A percentile compares a stretch with the other conserved stretches of the same genome.
Conservation (phyloP, 306 rosid genomes). For the Macrotyloma uniflorum region DNA sequence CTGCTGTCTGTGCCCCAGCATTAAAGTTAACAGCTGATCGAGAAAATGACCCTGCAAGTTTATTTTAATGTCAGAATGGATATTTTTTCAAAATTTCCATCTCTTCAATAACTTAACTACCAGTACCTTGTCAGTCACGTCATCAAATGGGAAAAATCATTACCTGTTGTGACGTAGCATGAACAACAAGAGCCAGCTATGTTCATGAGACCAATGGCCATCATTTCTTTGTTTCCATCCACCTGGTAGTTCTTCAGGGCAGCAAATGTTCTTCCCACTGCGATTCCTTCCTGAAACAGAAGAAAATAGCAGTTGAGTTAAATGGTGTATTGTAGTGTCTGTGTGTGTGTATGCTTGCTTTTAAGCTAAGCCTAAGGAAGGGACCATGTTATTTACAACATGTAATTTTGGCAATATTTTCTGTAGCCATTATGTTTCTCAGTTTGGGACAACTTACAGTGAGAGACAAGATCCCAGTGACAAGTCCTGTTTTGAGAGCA, state of each 20-base stretch:
- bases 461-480: conserved; percentile 89
- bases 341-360: not conserved
- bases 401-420: not conserved
- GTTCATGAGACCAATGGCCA: conserved; percentile 98
- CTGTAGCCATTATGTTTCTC: not conserved
- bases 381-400: not conserved
- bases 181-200: conserved; percentile 93
- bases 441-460: conserved; percentile 64
- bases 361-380: not conserved
- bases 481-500: conserved; percentile 89
- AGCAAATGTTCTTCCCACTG: conserved; percentile 98
- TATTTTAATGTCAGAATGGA: conserved; percentile 26
- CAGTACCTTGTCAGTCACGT: not conserved
- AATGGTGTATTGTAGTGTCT: not conserved
- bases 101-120: not conserved
- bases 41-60: conserved; percentile 87
- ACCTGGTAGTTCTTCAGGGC: conserved; percentile 89
- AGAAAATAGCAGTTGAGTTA: conserved; percentile 1
- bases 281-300: conserved; percentile 86
- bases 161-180: conserved; percentile 92
- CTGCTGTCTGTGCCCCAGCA: conserved; percentile 87
- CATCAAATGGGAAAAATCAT: conserved; percentile 31
- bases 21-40: conserved; percentile 94
- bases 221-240: conserved; percentile 99
- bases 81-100: not conserved